Evolutionary conservation across 371 early-diverging fungal genomes (phyloP).

Genomic region (Mortierella sp.): DNA sequence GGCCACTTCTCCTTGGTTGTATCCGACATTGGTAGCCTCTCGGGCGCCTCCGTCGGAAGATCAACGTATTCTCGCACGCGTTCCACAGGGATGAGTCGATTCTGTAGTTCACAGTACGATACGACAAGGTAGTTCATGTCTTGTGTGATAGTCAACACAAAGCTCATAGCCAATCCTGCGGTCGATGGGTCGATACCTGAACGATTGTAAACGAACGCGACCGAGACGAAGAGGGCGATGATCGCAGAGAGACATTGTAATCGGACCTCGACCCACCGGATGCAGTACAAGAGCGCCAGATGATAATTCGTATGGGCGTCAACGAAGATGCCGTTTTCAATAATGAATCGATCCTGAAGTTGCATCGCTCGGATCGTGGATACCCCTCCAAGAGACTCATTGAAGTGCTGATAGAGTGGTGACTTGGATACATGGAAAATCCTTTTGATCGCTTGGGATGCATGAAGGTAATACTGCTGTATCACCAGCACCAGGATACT

Average conservation of each 20-base stretch:
- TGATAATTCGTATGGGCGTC: slow-evolving; percentile 72
- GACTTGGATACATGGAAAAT: slow-evolving; percentile 79
- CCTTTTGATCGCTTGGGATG: slow-evolving; percentile 80
- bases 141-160: slow-evolving; percentile 74
- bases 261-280: slow-evolving; percentile 84
- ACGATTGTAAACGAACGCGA: slow-evolving; percentile 48
- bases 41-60: slow-evolving; percentile 67
- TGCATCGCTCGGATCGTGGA: slow-evolving; percentile 83
- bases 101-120: slow-evolving; percentile 58
- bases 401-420: slow-evolving; percentile 81
- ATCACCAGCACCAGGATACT: slow-evolving; percentile 53
- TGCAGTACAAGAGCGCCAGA: slow-evolving; percentile 72
- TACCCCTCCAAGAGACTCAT: slow-evolving; percentile 74
- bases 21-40: slow-evolving; percentile 26
- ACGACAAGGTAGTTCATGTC: slow-evolving; percentile 55
- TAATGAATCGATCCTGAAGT: slow-evolving; percentile 61
- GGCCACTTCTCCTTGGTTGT: slow-evolving; percentile 52
- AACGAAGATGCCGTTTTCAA: slow-evolving; percentile 57
- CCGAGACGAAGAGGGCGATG: slow-evolving; percentile 63
- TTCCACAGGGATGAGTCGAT: slow-evolving; percentile 82
- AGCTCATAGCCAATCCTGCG: slow-evolving; percentile 80
- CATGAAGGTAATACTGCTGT: slow-evolving; percentile 68
- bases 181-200: slow-evolving; percentile 70
- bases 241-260: slow-evolving; percentile 67
- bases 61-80: slow-evolving; percentile 66